Base-by-base conservation (phyloP, 805 yeast genomes). In the Debaryomyces castellii region DNA sequence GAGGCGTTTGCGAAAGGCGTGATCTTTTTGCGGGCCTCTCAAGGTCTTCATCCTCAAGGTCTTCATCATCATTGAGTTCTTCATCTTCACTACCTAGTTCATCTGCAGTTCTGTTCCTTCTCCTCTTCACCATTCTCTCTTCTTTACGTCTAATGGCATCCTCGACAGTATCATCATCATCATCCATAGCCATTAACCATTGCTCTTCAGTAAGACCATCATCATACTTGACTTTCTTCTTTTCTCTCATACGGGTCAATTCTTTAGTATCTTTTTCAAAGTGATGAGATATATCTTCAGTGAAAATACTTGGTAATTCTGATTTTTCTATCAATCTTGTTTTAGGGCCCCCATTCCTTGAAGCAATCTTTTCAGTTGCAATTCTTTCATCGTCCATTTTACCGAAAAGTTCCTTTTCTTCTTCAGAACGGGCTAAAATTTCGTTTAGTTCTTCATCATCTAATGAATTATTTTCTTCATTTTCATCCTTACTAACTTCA, bases 151-250 rank as follows among this genome's bases (percentile, higher is more conserved):
- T 62, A 30, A 80, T 76, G 11, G 85, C 85, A 46, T 75, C 85
- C 52, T 81, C 86, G 21, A 80, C 80, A 1, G 79, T 66, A 51
- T 79, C 87, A 18, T 82, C 77, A 46, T 85, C 94, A 46, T 81
- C 81, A 62, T 87, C 94, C 75, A 87, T 79, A 1, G 89, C 89
- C 62, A 81, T 81, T 42, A 85, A 64, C 96, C 97, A 94, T 64
- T 92, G 97, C 58, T 89, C 97, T 62, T 94, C 99, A 5, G 96
- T 85, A 55, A 91, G 67, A 21, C 85, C 84, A 54, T 91, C 97
- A 62, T 94, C 98, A 57, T 85, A 85, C 53, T 85, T 85, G n/a
- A 83, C 80, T 6, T 78, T 67, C 65, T 88, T 89, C 46, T 96
- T 85, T 55, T 86, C 91, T 60, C 98, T 81, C 39, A 84, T 78